Conservation (phyloP, 257 asterid genomes). For the Capsicum pubescens region DNA sequence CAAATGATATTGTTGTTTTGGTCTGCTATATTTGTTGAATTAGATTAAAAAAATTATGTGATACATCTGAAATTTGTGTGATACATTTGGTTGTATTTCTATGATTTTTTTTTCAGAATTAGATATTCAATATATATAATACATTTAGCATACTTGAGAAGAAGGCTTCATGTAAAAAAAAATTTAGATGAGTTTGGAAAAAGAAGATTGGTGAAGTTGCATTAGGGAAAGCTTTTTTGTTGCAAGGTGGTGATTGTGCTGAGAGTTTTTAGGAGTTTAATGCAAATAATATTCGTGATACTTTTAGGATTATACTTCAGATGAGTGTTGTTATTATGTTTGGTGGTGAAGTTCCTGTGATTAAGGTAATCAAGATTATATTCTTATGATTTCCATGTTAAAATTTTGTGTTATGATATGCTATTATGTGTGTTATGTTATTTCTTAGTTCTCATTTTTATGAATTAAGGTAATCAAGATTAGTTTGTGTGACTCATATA, state of each 20-base stretch:
- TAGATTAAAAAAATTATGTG: no score
- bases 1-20: no score
- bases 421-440: no score
- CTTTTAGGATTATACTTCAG: constrained; percentile 76
- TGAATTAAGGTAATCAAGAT: constrained; percentile 54
- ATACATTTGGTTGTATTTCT: no score
- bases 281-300: constrained; percentile 76
- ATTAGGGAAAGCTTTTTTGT: constrained; percentile 75
- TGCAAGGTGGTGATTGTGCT: constrained; percentile 91
- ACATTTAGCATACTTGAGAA: no score
- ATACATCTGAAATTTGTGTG: no score
- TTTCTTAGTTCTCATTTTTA: no score
- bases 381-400: neutral
- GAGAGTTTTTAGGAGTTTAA: constrained; percentile 85
- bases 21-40: no score
- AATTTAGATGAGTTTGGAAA: constrained; percentile 55
- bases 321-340: constrained; percentile 84
- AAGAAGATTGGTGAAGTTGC: constrained; percentile 75
- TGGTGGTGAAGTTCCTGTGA: constrained; percentile 83
- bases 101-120: no score
- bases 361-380: constrained; percentile 56
- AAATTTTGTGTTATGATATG: no score
- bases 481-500: neutral
- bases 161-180: no score
- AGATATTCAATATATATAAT: no score